Conservation (phyloP, 2,329 filamentous ascomycete species). For the Penicillium hesseltinei region DNA sequence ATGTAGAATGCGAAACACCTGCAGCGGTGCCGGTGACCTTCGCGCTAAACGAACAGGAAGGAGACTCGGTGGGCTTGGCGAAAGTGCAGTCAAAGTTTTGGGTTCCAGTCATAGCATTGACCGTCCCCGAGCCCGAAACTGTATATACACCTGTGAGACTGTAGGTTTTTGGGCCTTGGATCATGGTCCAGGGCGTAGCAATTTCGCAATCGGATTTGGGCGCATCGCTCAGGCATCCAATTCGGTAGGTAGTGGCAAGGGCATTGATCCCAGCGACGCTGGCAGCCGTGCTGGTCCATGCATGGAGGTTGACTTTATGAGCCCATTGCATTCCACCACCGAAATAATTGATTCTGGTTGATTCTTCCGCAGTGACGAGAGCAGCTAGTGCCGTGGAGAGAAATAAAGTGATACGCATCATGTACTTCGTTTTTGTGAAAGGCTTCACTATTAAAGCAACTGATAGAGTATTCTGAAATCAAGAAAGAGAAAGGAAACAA, state of each 20-base stretch:
- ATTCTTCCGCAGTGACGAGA: neutral
- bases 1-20: neutral
- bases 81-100: neutral
- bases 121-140: neutral
- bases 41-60: neutral
- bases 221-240: neutral
- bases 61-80: neutral
- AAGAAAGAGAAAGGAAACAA: neutral
- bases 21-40: neutral
- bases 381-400: neutral
- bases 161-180: neutral
- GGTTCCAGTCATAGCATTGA: neutral
- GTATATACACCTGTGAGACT: neutral
- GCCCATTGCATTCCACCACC: neutral
- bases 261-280: neutral
- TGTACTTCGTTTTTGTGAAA: neutral
- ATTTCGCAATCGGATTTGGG: neutral
- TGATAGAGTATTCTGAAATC: neutral
- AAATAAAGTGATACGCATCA: neutral
- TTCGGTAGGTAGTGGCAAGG: neutral
- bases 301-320: neutral
- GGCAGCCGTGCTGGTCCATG: neutral
- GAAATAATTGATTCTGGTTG: neutral
- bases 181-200: neutral
- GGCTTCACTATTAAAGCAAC: neutral